A percentile compares a stretch with the other conserved stretches of the same genome.
Evolutionary conservation across 192 early-diverging fungal genomes (phyloP).

Genomic region (Irineochytrium annulatum): DNA sequence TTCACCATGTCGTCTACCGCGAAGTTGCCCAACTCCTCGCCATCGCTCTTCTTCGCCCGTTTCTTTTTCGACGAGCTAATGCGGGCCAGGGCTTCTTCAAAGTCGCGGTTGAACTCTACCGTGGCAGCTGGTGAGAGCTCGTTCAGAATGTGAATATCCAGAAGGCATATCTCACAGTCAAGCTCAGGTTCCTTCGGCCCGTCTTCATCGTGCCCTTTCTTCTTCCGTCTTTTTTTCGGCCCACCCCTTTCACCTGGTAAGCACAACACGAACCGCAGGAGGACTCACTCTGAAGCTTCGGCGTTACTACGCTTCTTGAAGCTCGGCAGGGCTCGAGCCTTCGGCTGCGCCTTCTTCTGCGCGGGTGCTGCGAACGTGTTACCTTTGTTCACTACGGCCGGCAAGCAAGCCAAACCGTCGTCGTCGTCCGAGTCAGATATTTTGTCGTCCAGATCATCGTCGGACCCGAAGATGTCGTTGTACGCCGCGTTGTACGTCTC

Average conservation of each 20-base stretch:
- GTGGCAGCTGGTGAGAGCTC: constrained; percentile 14
- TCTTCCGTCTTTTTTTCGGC: background rate
- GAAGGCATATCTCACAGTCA: background rate
- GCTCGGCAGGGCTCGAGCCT: constrained; percentile 18
- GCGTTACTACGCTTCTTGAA: constrained; percentile 22
- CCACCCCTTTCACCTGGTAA: background rate
- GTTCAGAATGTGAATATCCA: background rate
- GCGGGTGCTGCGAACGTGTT: background rate
- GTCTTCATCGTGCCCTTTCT: background rate
- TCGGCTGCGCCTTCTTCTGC: constrained; percentile 6
- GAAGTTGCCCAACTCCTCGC: constrained; percentile 22
- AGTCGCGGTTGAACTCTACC: constrained; percentile 32
- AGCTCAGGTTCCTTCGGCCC: constrained; percentile 11
- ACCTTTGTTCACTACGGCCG: background rate
- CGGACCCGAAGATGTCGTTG: constrained; percentile 28
- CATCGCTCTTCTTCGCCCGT: constrained; percentile 28
- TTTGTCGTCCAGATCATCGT: constrained; percentile 33
- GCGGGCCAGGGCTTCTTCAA: constrained; percentile 33
- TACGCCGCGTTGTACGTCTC: too few relatives aligned
- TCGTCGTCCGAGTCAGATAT: constrained; percentile 27
- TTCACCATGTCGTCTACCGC: constrained; percentile 43
- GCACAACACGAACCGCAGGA: background rate
- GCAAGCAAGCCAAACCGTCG: background rate
- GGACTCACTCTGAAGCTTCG: background rate
- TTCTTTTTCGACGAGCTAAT: constrained; percentile 37